phyloP scores from a whole-genome alignment of 805 yeast genomes.

The Yarrowia osloensis region DNA sequence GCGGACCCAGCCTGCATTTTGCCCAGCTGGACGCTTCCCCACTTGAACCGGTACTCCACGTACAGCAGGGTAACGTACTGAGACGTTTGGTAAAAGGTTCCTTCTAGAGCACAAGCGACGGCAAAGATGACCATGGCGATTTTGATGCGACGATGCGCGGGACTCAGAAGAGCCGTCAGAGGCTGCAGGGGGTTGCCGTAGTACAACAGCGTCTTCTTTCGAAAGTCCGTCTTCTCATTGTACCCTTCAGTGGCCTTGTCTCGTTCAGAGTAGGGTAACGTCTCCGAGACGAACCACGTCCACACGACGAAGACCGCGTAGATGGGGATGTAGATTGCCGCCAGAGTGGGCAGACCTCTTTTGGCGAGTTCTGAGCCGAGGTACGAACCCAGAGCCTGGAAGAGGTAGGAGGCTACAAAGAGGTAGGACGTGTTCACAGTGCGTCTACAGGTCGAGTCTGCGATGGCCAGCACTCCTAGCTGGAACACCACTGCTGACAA shows the following conservation, averaged over 20 bases:
- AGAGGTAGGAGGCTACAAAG: background rate
- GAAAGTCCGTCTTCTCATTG: background rate
- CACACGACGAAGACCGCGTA: background rate
- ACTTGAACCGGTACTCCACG: background rate
- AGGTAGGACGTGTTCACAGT: conserved; percentile 16
- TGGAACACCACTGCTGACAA: background rate
- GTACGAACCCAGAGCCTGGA: background rate
- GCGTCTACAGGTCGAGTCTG: conserved; percentile 3
- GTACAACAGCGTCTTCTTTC: background rate
- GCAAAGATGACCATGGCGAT: conserved; percentile 19
- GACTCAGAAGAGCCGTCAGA: background rate
- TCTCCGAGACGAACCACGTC: background rate
- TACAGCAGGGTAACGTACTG: background rate
- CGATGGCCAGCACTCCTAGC: conserved; percentile 15
- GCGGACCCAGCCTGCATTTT: background rate
- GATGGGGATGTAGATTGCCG: background rate
- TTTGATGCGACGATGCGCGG: conserved; percentile 12
- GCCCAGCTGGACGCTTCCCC: background rate
- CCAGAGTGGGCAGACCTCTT: background rate
- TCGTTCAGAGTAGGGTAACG: conserved; percentile 5
- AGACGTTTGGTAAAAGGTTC: conserved; percentile 11
- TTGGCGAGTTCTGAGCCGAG: background rate
- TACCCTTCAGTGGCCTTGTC: background rate
- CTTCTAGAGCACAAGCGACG: conserved; percentile 14
- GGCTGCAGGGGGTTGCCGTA: conserved; percentile 11